These are phyloP conservation scores for Nosema muscidifuracis DNA, from an alignment of 371 early-diverging fungal species.

Conservation along the genomic window DNA sequence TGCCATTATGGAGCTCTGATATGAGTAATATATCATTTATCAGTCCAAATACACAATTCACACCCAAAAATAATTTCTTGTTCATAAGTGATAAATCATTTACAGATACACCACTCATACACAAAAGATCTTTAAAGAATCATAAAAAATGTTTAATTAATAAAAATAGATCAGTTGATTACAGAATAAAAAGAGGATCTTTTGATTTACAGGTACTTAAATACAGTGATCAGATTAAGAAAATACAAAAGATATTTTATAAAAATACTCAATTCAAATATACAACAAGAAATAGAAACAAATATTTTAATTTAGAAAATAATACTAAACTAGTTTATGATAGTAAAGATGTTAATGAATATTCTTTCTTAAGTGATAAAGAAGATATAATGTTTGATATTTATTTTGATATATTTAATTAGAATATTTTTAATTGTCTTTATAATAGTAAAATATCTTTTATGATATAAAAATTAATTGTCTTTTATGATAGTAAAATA, in stretches of 20 bases:
- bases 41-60: no score
- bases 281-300: not conserved
- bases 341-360: not conserved
- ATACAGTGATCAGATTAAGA: not conserved
- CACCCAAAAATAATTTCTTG: no score
- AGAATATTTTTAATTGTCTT: no score
- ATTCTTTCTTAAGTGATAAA: not conserved
- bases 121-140: no score
- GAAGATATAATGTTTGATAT: constrained; percentile 4
- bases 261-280: not conserved
- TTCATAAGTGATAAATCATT: no score
- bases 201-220: not conserved
- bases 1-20: no score
- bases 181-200: not conserved
- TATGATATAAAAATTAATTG: no score
- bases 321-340: not conserved
- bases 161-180: not conserved
- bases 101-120: no score
- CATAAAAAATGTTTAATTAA: not conserved
- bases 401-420: not conserved
- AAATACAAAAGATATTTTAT: not conserved
- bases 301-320: not conserved
- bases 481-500: no score
- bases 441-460: no score
- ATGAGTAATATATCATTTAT: no score